Evolutionary conservation across 2,329 filamentous ascomycete species (phyloP), one percentile per base, ranked within the genome.

Genomic region (Paecilomyces sp.): DNA sequence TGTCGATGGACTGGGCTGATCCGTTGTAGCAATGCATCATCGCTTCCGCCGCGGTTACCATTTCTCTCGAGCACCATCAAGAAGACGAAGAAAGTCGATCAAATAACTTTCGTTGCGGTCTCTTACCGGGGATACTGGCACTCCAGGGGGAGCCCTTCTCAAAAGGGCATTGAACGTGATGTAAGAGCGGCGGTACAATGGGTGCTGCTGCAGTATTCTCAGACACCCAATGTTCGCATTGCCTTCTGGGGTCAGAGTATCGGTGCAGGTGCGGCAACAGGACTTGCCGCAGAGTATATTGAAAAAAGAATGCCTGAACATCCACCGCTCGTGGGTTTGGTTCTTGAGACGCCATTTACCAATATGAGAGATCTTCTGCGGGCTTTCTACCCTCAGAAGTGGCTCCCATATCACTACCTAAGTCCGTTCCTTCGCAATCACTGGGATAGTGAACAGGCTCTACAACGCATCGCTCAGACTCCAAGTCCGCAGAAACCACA

Each of bases 201-300:
- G 87, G 80, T 88, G 25, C 76, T 77, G 3, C 67, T 80, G 18
- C 73, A 67, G 0, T 77, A 80, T 56, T 24, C 57, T 0, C 24
- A 60, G 3, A 52, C 63, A 13, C 64, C 57, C 0, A 58, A 69
- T 34, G 63, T 70, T 0, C 63, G 66, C 33, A 61, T 90, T 1
- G 68, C 91, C 0, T 74, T 92, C 11, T 92, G 89, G 89, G 89
- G 89, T 0, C 89, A 92, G 71, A 91, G 87, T 63, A 85, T 92
- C 58, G 90, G 90, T 1, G 84, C 86, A 28, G 89, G 87, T 1
- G 83, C 92, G 51, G 88, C 87, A 12, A 86, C 85, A 15, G 85
- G 83, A 56, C 80, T 87, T 2, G 81, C 84, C 13, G 80, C 76
- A 2, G 67, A 65, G 30, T 72, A 78, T 73, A 62, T 76, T 78